Evolutionary conservation across 164 flowering plant genomes (phyloP).

Genomic region (Macadamia integrifolia): DNA sequence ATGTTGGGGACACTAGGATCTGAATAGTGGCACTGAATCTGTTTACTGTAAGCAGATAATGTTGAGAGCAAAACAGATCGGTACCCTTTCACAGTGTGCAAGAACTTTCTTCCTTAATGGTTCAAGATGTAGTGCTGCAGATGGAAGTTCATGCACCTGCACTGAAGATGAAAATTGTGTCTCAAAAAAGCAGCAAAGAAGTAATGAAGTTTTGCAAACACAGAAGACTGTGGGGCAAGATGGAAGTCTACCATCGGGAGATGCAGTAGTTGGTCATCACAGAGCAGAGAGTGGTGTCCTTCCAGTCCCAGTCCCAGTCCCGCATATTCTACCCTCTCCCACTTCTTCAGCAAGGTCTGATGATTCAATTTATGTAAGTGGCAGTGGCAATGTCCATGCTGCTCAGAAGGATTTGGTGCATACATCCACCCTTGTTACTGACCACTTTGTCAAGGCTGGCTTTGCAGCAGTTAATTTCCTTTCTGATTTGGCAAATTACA

Average conservation of each 20-base stretch:
- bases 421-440: slow-evolving; percentile 37
- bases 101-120: slow-evolving; percentile 72
- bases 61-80: slow-evolving; percentile 84
- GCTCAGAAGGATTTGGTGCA: slow-evolving; percentile 22
- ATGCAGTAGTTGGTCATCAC: slow-evolving; percentile 22
- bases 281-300: slow-evolving; percentile 25
- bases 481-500: slow-evolving; percentile 55
- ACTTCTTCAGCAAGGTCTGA: slow-evolving; percentile 23
- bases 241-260: slow-evolving; percentile 28
- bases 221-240: slow-evolving; percentile 30
- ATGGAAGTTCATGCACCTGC: slow-evolving; percentile 71
- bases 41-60: slow-evolving; percentile 17
- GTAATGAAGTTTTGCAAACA: slow-evolving; percentile 25
- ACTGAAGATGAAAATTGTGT: slow-evolving; percentile 67
- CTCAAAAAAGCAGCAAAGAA: slow-evolving; percentile 40
- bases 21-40: too few species aligned
- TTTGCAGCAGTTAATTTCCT: slow-evolving; percentile 59
- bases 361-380: slow-evolving; percentile 31
- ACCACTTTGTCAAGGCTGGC: slow-evolving; percentile 67
- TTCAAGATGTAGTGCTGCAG: slow-evolving; percentile 58
- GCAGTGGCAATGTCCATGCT: slow-evolving; percentile 11
- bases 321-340: slow-evolving; percentile 31
- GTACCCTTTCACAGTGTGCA: slow-evolving; percentile 65
- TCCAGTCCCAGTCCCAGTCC: slow-evolving; percentile 20
- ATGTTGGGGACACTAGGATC: too few species aligned